A percentile compares a stretch with the other conserved stretches of the same genome.
Conservation (phyloP, 1,284 basidiomycete genomes). For the Wolfiporia cocos region DNA sequence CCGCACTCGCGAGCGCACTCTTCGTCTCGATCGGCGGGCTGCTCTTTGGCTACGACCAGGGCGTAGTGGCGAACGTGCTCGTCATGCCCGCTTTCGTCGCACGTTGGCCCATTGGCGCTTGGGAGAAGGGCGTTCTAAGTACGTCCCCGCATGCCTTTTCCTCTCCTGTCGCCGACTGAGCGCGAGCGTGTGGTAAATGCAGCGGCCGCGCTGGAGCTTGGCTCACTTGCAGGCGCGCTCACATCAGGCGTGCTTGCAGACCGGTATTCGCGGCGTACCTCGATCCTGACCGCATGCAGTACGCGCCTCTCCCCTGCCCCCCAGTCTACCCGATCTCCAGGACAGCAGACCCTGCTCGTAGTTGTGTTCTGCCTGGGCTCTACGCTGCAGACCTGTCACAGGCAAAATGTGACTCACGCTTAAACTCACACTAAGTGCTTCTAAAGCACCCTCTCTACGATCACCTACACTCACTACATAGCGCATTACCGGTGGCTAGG, state of each 20-base stretch:
- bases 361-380: slow-evolving; percentile 72
- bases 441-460: too few species aligned
- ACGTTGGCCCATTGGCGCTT: slow-evolving; percentile 62
- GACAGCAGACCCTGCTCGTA: slow-evolving; percentile 19
- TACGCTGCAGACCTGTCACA: slow-evolving; percentile 55
- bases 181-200: neutral
- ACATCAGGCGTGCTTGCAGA: slow-evolving; percentile 63
- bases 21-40: slow-evolving; percentile 76
- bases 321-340: slow-evolving; percentile 1
- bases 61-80: slow-evolving; percentile 69
- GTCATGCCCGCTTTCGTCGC: slow-evolving; percentile 72
- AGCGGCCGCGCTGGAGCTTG: slow-evolving; percentile 76
- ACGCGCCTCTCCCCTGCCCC: slow-evolving; percentile 19
- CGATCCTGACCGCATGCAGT: slow-evolving; percentile 67
- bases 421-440: too few species aligned
- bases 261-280: slow-evolving; percentile 54
- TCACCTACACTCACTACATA: too few species aligned
- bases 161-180: neutral
- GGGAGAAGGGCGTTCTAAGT: slow-evolving; percentile 76
- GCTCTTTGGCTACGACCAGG: slow-evolving; percentile 60
- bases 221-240: slow-evolving; percentile 67
- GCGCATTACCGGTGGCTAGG: too few species aligned
- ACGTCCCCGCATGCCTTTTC: slow-evolving; percentile 29
- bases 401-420: too few species aligned
- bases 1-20: slow-evolving; percentile 55